Evolutionary conservation across 257 asterid species (phyloP).

Genomic region (Lantana camara): DNA sequence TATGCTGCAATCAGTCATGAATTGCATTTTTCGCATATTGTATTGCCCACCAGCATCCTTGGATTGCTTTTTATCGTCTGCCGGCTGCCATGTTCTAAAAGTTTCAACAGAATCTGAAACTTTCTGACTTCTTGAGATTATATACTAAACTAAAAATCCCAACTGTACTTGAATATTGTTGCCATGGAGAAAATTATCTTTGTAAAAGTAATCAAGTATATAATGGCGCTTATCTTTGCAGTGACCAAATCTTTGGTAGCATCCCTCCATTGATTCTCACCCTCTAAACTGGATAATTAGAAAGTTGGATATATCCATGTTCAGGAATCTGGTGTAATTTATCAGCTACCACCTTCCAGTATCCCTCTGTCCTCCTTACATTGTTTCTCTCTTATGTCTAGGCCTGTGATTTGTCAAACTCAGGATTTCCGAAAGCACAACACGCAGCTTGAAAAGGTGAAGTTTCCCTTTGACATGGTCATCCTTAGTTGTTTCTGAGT

Average conservation of each 20-base stretch:
- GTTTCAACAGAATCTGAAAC: background rate
- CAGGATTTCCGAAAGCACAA: conserved; percentile 46
- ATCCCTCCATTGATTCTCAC: background rate
- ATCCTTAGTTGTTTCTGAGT: background rate
- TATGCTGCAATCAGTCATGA: conserved; percentile 30
- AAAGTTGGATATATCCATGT: conserved; percentile 16
- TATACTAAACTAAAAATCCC: background rate
- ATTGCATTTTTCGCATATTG: background rate
- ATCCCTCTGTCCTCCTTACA: conserved; percentile 21
- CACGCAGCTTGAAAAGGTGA: conserved; percentile 77
- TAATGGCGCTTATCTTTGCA: background rate
- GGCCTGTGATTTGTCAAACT: conserved; percentile 58
- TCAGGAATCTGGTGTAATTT: conserved; percentile 9
- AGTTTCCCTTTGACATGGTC: conserved; percentile 13
- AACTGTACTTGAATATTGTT: conserved; percentile 5
- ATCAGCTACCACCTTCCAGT: conserved; percentile 10
- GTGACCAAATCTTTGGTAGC: conserved; percentile 6
- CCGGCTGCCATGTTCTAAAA: conserved; percentile 10
- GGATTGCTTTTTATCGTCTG: background rate
- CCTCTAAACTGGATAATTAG: conserved; percentile 5
- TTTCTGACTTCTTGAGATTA: background rate
- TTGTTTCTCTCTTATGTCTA: conserved; percentile 31
- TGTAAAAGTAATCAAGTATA: conserved; percentile 13
- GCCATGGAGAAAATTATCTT: background rate
- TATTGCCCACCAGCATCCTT: background rate